A percentile compares a stretch with the other conserved stretches of the same genome.
Conservation (phyloP, 306 rosid species). For the Quercus engelmannii region DNA sequence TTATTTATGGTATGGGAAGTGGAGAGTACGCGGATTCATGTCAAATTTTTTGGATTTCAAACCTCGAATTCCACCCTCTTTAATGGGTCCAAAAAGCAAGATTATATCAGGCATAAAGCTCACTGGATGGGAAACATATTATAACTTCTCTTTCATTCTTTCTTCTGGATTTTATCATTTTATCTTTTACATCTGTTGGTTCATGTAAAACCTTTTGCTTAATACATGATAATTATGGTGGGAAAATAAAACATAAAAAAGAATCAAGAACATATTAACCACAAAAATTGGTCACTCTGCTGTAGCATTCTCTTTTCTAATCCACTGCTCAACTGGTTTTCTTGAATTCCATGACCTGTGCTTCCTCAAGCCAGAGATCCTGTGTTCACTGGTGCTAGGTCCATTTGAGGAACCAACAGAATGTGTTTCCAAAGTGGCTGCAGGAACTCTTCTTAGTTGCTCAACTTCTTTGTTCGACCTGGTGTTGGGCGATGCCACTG, state of each 20-base stretch:
- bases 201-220: neutral
- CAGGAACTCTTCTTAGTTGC: conserved; percentile 32
- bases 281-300: conserved; percentile 6
- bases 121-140: too few relatives aligned
- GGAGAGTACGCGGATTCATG: too few relatives aligned
- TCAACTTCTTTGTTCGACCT: conserved; percentile 26
- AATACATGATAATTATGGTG: neutral
- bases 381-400: conserved; percentile 33
- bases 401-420: conserved; percentile 11
- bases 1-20: too few relatives aligned
- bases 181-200: neutral
- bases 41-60: too few relatives aligned
- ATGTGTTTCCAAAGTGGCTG: conserved; percentile 25
- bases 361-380: conserved; percentile 26
- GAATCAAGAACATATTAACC: neutral
- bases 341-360: conserved; percentile 35
- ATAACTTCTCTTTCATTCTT: neutral
- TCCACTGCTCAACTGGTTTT: conserved; percentile 58
- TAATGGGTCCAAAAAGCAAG: too few relatives aligned
- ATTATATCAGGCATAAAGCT: too few relatives aligned
- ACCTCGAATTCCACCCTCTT: too few relatives aligned
- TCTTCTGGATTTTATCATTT: neutral
- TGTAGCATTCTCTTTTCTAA: conserved; percentile 41
- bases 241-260: neutral
- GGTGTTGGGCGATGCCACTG: conserved; percentile 16